Evolutionary conservation across 2,329 filamentous ascomycete genomes (phyloP).

Genomic region (Claviceps fusiformis): DNA sequence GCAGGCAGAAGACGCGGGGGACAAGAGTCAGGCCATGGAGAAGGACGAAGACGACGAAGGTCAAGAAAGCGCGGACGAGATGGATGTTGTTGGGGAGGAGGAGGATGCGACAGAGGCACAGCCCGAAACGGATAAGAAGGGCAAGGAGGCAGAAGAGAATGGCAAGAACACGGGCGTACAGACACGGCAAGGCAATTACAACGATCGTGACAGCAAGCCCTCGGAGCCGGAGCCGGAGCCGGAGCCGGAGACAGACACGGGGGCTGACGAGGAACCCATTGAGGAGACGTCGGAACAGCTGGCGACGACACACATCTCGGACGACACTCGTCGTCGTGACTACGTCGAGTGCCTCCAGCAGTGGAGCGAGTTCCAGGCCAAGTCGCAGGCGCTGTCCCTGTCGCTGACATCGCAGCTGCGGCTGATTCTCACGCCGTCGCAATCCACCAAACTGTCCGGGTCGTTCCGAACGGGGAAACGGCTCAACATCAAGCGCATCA

Average conservation of each 20-base stretch:
- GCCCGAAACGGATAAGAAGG: constrained; percentile 21
- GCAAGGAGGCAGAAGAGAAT: constrained; percentile 32
- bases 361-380: constrained; percentile 74
- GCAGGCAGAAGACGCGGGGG: constrained; percentile 42
- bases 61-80: constrained; percentile 27
- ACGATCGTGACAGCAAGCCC: constrained; percentile 34
- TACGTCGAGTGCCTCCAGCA: constrained; percentile 50
- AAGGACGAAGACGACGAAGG: constrained; percentile 37
- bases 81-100: constrained; percentile 19
- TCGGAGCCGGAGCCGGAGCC: constrained; percentile 23
- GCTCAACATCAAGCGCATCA: constrained; percentile 98
- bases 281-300: constrained; percentile 49
- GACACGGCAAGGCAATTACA: constrained; percentile 43
- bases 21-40: constrained; percentile 34
- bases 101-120: constrained; percentile 19
- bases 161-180: constrained; percentile 46
- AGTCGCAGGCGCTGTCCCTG: constrained; percentile 75
- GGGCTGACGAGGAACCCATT: constrained; percentile 34
- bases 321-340: constrained; percentile 32
- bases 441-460: constrained; percentile 90
- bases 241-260: constrained; percentile 29
- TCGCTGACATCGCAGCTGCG: constrained; percentile 88
- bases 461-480: constrained; percentile 96
- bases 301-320: constrained; percentile 56
- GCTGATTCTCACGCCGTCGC: constrained; percentile 84